Conservation (phyloP, 2,329 filamentous ascomycete species). For the Pseudogymnoascus sp. region DNA sequence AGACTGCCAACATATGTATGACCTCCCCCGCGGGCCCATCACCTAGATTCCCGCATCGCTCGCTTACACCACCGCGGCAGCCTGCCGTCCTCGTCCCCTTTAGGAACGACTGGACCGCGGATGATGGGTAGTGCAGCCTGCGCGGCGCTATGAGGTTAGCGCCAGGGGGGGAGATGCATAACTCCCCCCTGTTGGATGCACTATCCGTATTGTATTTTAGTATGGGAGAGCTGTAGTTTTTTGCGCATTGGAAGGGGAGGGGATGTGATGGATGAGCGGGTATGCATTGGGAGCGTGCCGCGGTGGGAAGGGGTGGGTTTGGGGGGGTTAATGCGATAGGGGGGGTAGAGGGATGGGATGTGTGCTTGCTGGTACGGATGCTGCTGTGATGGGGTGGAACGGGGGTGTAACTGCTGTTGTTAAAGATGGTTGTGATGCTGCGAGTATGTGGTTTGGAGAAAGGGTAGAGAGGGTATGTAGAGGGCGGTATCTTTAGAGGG, state of each 20-base stretch:
- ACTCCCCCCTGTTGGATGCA: background rate
- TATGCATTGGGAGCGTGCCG: background rate
- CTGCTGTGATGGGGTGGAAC: background rate
- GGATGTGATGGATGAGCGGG: background rate
- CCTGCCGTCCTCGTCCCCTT: no score
- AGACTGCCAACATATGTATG: background rate
- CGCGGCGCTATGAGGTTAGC: background rate
- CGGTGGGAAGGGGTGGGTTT: no score
- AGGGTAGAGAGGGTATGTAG: background rate
- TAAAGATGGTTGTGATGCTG: background rate
- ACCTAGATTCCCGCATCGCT: background rate
- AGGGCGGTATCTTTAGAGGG: background rate
- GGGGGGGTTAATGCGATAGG: background rate
- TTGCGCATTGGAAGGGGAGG: background rate
- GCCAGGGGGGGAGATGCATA: background rate
- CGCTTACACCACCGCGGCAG: no score
- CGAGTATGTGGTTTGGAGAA: background rate
- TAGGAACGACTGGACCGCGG: background rate
- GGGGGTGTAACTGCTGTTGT: background rate
- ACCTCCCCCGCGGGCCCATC: no score
- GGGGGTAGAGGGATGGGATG: background rate
- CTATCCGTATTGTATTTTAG: background rate
- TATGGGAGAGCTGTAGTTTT: background rate
- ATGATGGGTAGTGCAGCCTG: background rate
- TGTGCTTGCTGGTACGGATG: background rate